These are phyloP conservation scores for Zymoseptoria brevis DNA, from an alignment of 2,329 filamentous ascomycete genomes.

Conservation along the genomic window DNA sequence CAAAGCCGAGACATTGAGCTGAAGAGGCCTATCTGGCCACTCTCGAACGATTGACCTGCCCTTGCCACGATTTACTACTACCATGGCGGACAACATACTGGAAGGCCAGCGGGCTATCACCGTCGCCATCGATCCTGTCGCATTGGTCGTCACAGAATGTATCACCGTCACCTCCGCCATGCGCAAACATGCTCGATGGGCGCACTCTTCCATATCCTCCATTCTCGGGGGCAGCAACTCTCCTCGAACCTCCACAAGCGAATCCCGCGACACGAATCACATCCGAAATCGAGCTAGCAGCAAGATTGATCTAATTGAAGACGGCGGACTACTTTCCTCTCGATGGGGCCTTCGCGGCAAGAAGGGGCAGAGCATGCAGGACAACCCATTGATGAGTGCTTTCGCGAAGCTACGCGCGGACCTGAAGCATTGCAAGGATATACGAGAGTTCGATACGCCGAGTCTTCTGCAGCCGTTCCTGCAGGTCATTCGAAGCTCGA, in stretches of 20 bases:
- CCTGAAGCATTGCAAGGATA: constrained; percentile 78
- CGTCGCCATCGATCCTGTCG: constrained; percentile 32
- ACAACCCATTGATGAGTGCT: constrained; percentile 90
- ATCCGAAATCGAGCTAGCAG: constrained; percentile 27
- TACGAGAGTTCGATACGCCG: constrained; percentile 79
- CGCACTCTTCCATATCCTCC: constrained; percentile 89
- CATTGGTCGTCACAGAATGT: constrained; percentile 91
- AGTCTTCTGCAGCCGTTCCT: constrained; percentile 87
- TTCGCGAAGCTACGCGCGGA: constrained; percentile 87
- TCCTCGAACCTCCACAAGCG: constrained; percentile 11
- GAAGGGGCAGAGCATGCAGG: constrained; percentile 94
- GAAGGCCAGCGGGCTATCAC: constrained; percentile 12
- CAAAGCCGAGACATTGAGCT: not conserved
- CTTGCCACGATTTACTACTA: not conserved
- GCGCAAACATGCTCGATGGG: constrained; percentile 93
- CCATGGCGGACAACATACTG: constrained; percentile 5
- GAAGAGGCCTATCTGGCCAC: not conserved
- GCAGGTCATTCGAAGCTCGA: constrained; percentile 92
- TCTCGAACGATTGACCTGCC: not conserved
- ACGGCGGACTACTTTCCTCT: constrained; percentile 54
- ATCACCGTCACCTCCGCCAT: constrained; percentile 97
- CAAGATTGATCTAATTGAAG: constrained; percentile 28
- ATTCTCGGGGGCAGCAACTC: constrained; percentile 58
- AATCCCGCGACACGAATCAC: constrained; percentile 11
- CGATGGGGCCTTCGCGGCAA: constrained; percentile 91